phyloP scores from a whole-genome alignment of 495 filamentous ascomycete species.

The Tricharina praecox region DNA sequence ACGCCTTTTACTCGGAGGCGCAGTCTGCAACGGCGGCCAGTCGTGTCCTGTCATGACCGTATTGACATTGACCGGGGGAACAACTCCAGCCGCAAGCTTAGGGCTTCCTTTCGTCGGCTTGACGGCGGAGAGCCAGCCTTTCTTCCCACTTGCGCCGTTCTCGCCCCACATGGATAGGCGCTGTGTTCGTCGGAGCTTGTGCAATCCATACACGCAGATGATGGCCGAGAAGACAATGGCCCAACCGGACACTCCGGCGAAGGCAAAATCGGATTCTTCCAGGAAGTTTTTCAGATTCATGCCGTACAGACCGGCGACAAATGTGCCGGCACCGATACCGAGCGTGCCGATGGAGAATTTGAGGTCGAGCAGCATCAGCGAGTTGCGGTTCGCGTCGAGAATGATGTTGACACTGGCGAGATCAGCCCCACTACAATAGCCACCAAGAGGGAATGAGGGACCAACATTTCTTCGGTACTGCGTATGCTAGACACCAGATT shows the following conservation, averaged over 20 bases:
- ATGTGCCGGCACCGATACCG: slow-evolving; percentile 77
- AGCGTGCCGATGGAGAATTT: slow-evolving; percentile 93
- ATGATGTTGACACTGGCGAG: slow-evolving; percentile 71
- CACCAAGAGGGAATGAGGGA: slow-evolving; percentile 7
- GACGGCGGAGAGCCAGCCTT: slow-evolving; percentile 26
- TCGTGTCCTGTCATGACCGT: too few species aligned
- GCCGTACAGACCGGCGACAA: slow-evolving; percentile 90
- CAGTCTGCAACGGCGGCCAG: too few species aligned
- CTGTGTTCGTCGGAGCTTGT: slow-evolving; percentile 70
- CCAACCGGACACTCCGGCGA: slow-evolving; percentile 50
- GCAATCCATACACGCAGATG: slow-evolving; percentile 64
- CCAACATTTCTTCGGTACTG: slow-evolving; percentile 96
- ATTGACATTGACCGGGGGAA: too few species aligned
- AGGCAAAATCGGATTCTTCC: slow-evolving; percentile 86
- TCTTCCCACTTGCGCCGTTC: slow-evolving; percentile 19
- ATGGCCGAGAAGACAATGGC: slow-evolving; percentile 56
- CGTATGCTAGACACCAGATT: slow-evolving; percentile 90
- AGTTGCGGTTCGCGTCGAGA: slow-evolving; percentile 93
- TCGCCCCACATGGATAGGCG: slow-evolving; percentile 64
- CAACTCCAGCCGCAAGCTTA: too few species aligned
- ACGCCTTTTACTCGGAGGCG: too few species aligned
- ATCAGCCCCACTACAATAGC: background rate
- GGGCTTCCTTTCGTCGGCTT: too few species aligned
- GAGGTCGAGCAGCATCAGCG: slow-evolving; percentile 91
- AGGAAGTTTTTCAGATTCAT: slow-evolving; percentile 99